phyloP scores from a whole-genome alignment of 352 stramenopile genomes.

The Phytophthora europaea region DNA sequence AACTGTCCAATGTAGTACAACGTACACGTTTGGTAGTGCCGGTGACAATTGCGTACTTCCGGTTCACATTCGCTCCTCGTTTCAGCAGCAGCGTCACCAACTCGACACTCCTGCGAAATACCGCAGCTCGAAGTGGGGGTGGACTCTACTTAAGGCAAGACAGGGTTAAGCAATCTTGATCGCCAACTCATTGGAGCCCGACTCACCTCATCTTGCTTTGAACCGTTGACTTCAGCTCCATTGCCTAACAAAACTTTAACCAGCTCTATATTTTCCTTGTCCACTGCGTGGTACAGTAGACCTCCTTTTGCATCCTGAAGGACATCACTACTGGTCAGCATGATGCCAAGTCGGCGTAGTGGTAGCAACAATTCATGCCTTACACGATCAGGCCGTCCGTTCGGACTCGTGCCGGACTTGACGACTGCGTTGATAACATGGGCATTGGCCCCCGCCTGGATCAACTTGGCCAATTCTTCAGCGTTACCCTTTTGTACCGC shows the following conservation, averaged over 20 bases:
- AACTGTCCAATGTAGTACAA: background rate
- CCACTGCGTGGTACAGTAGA: constrained; percentile 40
- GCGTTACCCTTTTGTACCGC: constrained; percentile 39
- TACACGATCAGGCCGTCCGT: constrained; percentile 37
- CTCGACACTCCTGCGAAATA: constrained; percentile 32
- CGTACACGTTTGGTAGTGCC: constrained; percentile 29
- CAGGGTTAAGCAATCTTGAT: background rate
- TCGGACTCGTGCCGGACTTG: constrained; percentile 40
- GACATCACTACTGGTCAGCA: background rate
- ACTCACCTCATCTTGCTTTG: constrained; percentile 40
- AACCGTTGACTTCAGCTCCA: constrained; percentile 41
- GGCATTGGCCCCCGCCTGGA: constrained; percentile 38
- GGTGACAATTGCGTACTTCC: constrained; percentile 26
- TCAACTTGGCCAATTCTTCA: constrained; percentile 37
- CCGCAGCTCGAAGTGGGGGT: constrained; percentile 41
- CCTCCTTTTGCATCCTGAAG: constrained; percentile 36
- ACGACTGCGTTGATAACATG: constrained; percentile 46
- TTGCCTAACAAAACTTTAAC: constrained; percentile 43
- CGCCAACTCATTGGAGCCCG: background rate
- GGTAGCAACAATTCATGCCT: background rate
- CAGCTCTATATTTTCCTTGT: constrained; percentile 39
- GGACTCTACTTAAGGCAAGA: constrained; percentile 17
- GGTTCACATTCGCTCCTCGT: constrained; percentile 35
- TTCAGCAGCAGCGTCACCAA: constrained; percentile 35
- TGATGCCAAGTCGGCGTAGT: background rate